These are phyloP conservation scores for Solioccasus polychromus DNA, from an alignment of 768 basidiomycete species.

Conservation along the genomic window DNA sequence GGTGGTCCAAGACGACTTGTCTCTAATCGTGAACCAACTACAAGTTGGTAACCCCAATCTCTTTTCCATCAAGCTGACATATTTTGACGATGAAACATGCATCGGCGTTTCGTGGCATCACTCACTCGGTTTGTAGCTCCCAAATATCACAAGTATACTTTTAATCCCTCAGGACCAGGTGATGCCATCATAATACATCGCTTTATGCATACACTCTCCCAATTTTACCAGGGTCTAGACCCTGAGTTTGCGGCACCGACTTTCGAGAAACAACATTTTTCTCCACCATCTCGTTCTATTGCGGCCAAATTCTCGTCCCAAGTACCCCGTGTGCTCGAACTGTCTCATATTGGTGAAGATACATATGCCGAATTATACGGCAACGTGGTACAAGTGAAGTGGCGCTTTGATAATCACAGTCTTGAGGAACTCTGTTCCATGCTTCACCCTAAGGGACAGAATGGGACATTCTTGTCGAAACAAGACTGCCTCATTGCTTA, in stretches of 20 bases:
- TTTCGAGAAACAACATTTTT: conserved; percentile 19
- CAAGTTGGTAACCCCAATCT: not conserved
- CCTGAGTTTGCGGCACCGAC: conserved; percentile 8
- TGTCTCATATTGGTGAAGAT: conserved; percentile 8
- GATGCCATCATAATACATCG: conserved; percentile 22
- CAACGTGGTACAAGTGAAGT: conserved; percentile 5
- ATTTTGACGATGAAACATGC: conserved; percentile 17
- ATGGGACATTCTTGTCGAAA: conserved; percentile 12
- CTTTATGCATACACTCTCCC: conserved; percentile 26
- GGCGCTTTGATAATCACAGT: conserved; percentile 1
- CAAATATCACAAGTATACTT: no score
- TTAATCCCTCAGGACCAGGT: conserved; percentile 9
- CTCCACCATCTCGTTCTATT: conserved; percentile 5
- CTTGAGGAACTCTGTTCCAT: conserved; percentile 7
- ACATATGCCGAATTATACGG: conserved; percentile 7
- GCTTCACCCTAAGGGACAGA: not conserved
- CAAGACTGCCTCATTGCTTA: conserved; percentile 33
- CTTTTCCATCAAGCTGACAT: conserved; percentile 21
- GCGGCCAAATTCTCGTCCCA: conserved; percentile 10
- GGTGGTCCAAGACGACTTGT: conserved; percentile 15
- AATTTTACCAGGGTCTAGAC: conserved; percentile 20
- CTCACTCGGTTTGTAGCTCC: conserved; percentile 21
- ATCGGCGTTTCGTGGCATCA: conserved; percentile 31
- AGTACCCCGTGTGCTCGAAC: conserved; percentile 19
- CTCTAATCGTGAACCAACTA: conserved; percentile 4